Evolutionary conservation across 2,329 filamentous ascomycete species (phyloP).

Genomic region (Aureobasidium sp.): DNA sequence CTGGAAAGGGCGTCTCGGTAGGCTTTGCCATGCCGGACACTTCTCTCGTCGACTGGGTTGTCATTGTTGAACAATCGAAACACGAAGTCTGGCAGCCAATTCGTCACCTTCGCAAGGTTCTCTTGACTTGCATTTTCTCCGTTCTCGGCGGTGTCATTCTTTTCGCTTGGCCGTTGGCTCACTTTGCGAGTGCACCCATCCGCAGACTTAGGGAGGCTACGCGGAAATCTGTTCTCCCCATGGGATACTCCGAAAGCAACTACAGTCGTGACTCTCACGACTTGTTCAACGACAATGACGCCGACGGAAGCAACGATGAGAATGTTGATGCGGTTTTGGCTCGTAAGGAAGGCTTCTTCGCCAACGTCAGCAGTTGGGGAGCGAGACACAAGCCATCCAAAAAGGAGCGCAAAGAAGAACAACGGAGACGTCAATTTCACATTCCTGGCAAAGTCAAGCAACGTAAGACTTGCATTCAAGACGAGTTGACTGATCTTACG

Average conservation of each 20-base stretch:
- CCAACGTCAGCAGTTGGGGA: slow-evolving; percentile 29
- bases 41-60: slow-evolving; percentile 68
- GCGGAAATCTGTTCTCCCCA: slow-evolving; percentile 62
- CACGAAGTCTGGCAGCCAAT: slow-evolving; percentile 72
- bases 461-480: slow-evolving; percentile 66
- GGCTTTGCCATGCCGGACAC: slow-evolving; percentile 68
- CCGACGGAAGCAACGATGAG: slow-evolving; percentile 38
- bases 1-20: slow-evolving; percentile 63
- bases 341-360: slow-evolving; percentile 41
- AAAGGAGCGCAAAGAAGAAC: slow-evolving; percentile 33
- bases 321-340: slow-evolving; percentile 36
- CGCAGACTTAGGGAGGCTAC: slow-evolving; percentile 68
- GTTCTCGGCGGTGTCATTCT: slow-evolving; percentile 65
- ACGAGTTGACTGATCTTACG: slow-evolving; percentile 79
- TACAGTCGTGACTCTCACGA: slow-evolving; percentile 31
- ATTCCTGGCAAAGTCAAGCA: slow-evolving; percentile 79
- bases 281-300: slow-evolving; percentile 26
- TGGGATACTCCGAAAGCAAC: slow-evolving; percentile 44
- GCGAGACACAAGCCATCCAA: slow-evolving; percentile 25
- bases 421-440: slow-evolving; percentile 57
- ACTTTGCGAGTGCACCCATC: slow-evolving; percentile 75
- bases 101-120: slow-evolving; percentile 64
- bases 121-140: slow-evolving; percentile 78
- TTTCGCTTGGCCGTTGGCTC: slow-evolving; percentile 69
- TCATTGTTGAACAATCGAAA: slow-evolving; percentile 70